Conservation (phyloP, 768 basidiomycete genomes). For the Hygrocybe coccinea region DNA sequence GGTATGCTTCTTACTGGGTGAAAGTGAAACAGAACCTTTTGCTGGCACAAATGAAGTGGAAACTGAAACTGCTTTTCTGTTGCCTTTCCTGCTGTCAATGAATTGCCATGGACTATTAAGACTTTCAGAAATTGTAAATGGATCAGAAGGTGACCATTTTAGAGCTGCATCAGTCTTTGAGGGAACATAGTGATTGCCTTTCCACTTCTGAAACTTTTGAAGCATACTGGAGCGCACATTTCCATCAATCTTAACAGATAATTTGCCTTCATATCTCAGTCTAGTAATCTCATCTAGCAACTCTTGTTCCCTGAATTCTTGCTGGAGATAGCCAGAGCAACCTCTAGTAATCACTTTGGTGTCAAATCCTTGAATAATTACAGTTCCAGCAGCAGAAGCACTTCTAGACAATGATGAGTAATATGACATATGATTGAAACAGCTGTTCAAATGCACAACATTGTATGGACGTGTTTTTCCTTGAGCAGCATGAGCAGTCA, state of each 20-base stretch:
- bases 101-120: neutral
- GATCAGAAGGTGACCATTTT: conserved; percentile 15
- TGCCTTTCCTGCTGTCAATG: neutral
- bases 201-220: conserved; percentile 1
- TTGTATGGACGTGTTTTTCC: conserved; percentile 25
- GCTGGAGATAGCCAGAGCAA: conserved; percentile 18
- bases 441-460: conserved; percentile 25
- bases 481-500: conserved; percentile 28
- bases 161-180: conserved; percentile 10
- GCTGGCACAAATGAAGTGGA: conserved; percentile 10
- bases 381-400: conserved; percentile 16
- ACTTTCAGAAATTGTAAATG: conserved; percentile 4
- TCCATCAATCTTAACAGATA: conserved; percentile 12
- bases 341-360: conserved; percentile 20
- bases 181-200: conserved; percentile 18
- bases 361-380: conserved; percentile 28
- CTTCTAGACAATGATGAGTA: too few species aligned
- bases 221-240: conserved; percentile 11
- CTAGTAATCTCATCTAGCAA: conserved; percentile 33
- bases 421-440: neutral
- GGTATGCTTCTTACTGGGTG: conserved; percentile 1
- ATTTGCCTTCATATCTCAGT: conserved; percentile 18
- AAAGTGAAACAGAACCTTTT: neutral
- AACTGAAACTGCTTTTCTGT: neutral
- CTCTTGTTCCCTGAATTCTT: conserved; percentile 18